These are phyloP conservation scores for Floccularia luteovirens DNA, from an alignment of 768 basidiomycete genomes.

Conservation along the genomic window DNA sequence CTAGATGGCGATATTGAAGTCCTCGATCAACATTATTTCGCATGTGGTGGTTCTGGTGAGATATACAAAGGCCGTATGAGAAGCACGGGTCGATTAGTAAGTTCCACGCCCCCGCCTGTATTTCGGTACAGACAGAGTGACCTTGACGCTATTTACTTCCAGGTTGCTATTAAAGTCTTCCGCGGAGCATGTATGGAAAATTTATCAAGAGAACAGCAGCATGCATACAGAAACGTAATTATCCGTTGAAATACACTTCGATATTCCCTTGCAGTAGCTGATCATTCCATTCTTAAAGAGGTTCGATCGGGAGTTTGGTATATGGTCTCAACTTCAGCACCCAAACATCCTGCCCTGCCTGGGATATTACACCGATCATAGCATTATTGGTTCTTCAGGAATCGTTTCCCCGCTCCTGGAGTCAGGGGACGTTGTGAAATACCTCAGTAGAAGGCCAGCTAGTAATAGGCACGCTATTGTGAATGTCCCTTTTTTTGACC, in stretches of 20 bases:
- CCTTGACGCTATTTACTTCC: no score
- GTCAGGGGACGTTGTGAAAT: background rate
- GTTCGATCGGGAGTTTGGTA: background rate
- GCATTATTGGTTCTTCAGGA: background rate
- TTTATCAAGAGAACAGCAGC: no score
- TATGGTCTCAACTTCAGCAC: background rate
- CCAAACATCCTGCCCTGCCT: background rate
- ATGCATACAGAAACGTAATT: no score
- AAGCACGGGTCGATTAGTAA: background rate
- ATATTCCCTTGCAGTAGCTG: background rate
- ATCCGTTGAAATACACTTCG: background rate
- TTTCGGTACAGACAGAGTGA: no score
- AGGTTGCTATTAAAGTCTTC: no score
- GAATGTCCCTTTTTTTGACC: background rate
- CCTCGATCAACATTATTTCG: background rate
- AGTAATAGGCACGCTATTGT: background rate
- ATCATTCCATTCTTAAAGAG: background rate
- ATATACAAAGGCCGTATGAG: background rate
- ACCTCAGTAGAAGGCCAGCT: background rate
- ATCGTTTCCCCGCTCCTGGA: background rate
- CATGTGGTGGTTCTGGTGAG: background rate
- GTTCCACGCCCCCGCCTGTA: no score
- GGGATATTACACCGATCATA: background rate
- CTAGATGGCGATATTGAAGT: background rate
- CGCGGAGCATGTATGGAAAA: no score